Evolutionary conservation across 306 rosid species (phyloP).

Genomic region (Hylodesmum podocarpum): DNA sequence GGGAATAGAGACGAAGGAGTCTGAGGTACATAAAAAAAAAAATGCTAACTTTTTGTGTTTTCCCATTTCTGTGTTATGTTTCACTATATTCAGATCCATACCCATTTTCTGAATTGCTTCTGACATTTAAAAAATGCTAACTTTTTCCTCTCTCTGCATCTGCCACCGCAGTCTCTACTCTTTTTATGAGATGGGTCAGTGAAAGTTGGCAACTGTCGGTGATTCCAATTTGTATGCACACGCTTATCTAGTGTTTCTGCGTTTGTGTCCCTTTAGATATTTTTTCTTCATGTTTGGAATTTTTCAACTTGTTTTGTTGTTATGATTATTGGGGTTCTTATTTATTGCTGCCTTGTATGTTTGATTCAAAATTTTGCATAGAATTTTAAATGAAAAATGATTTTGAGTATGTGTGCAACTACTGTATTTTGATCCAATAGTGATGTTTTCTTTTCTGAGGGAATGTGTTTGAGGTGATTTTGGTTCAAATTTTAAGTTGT

Average conservation of each 20-base stretch:
- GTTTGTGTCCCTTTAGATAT: not conserved
- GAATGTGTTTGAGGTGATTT: not conserved
- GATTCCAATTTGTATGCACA: not conserved
- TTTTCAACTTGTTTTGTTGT: not conserved
- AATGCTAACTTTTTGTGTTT: not conserved
- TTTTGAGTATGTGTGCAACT: not conserved
- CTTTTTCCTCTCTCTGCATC: slow-evolving; percentile 18
- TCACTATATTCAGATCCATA: slow-evolving; percentile 30
- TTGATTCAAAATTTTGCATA: not conserved
- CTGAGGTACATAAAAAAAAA: not conserved
- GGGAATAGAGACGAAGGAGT: not conserved
- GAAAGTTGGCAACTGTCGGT: slow-evolving; percentile 32
- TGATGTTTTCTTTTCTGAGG: slow-evolving; percentile 27
- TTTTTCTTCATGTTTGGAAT: slow-evolving; percentile 1
- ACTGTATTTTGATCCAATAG: not conserved
- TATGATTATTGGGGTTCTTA: not conserved
- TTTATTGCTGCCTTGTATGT: not conserved
- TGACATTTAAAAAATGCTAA: not conserved
- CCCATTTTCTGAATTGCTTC: slow-evolving; percentile 17
- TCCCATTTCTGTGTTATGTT: not conserved
- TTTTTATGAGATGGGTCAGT: slow-evolving; percentile 19
- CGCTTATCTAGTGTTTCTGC: not conserved
- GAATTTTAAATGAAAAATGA: not conserved
- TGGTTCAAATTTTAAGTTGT: slow-evolving; percentile 4
- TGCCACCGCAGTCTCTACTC: not conserved